These are phyloP conservation scores for Metschnikowia chrysomelidarum DNA, from an alignment of 805 yeast genomes.

Conservation along the genomic window DNA sequence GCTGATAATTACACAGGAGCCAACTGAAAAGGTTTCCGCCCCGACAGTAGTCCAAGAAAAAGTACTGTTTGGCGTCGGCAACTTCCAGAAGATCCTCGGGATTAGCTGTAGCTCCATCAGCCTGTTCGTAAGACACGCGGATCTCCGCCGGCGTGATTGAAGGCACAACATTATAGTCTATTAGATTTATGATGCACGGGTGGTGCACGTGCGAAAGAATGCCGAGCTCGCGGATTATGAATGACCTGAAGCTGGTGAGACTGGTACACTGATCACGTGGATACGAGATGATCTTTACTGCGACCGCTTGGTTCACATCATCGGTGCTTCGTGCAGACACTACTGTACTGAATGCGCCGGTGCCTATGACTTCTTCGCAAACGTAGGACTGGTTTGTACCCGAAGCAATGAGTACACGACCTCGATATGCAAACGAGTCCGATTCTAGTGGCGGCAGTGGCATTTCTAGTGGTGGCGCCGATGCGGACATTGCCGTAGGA, in stretches of 20 bases:
- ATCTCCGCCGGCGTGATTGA: conserved; percentile 26
- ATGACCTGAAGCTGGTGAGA: conserved; percentile 32
- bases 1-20: conserved; percentile 30
- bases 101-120: not conserved
- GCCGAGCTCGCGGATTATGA: conserved; percentile 62
- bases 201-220: conserved; percentile 57
- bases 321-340: conserved; percentile 41
- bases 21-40: conserved; percentile 87
- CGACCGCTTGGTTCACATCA: conserved; percentile 40
- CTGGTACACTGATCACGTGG: conserved; percentile 29
- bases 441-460: conserved; percentile 17
- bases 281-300: conserved; percentile 63
- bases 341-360: conserved; percentile 70
- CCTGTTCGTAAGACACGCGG: conserved; percentile 10
- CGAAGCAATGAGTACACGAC: conserved; percentile 15
- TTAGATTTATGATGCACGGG: conserved; percentile 65
- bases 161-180: conserved; percentile 47
- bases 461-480: conserved; percentile 2
- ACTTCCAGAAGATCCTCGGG: conserved; percentile 1
- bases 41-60: conserved; percentile 70
- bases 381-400: conserved; percentile 7
- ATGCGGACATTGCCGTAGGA: conserved; percentile 4
- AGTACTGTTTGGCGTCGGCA: conserved; percentile 32
- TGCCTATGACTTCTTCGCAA: conserved; percentile 45
- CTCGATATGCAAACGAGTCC: conserved; percentile 2